Base-by-base conservation (phyloP, 768 basidiomycete genomes). In the Tephrocybe rancida region DNA sequence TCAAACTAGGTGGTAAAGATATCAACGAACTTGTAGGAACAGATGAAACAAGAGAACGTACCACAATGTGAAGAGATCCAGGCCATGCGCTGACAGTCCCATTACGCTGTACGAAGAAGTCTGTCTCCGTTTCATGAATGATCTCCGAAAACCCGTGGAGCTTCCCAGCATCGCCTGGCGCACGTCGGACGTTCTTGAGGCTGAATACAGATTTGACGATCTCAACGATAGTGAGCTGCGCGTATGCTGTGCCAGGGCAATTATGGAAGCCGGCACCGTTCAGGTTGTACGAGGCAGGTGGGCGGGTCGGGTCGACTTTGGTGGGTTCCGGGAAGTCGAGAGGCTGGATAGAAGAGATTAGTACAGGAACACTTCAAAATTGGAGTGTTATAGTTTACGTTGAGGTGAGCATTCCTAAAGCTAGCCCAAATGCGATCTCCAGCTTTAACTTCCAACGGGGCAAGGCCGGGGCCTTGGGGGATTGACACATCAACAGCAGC, bases 171-270 rank as follows among this genome's bases (percentile, higher is more conserved):
- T 68, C 60, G 1, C 79, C 81, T 9, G 73, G 66, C 1, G 78
- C 81, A 30, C 78, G 75, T 21, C 76, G 73, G 32, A 82, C 53
- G 57, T 78, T 78, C 57, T 73, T 69, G 30, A 75, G 56, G 43
- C 54, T 71, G 68, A 82, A 80, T 26, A 84, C 66, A 16, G 66
- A 68, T 61, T 72, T 74, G 46, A 83, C 60, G 32, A 76, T 73
- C 57, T 80, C 77, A 3, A 74, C 66, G 24, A 77, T 71, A 8
- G 71, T 69, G 39, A 70, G 65, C 54, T 75, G 69, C 2, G 69
- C 64, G 50, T 71, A 73, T 5, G 64, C 60, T 5, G 61, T 61
- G 5, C 77, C 78, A 4, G 73, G 68, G 46, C 74, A 76, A 27
- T 59, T 62, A 55, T 75, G 74, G 73, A 78, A 77, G 14, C 73